Evolutionary conservation across 192 early-diverging fungal species (phyloP), one percentile per base, ranked within the genome.

Genomic region (Pilobolus umbonatus): DNA sequence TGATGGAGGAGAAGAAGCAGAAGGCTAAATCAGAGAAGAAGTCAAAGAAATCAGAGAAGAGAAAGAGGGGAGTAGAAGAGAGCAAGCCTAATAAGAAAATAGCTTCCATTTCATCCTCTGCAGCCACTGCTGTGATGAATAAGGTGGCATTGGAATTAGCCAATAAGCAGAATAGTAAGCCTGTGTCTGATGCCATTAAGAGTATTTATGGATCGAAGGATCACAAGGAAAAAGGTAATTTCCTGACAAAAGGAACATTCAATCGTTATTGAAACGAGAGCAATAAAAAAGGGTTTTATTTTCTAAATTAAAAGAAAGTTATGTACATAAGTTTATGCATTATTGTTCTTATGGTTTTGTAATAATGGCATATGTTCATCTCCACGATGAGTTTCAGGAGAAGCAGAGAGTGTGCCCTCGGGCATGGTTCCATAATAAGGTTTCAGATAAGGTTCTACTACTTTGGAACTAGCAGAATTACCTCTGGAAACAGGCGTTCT

Each of bases 1-100:
- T 69, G n/a, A 67, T 91, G 64, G 77, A 69, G 30, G 74, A 72
- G 26, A 68, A 77, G 46, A 81, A 80, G 42, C 74, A 71, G 46
- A 63, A 66, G 44, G 60, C 58, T 9, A 73, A 78, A 47, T 74
- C 71, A 25, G 74, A 77, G 45, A 75, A 72, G 61, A 75, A 76
- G 35, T 73, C 71, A 15, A 74, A 73, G 46, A 65, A 56, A 31
- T 69, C 60, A 10, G 35, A 31, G 12, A 75, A 70, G 50, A 62
- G 67, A 45, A 64, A 73, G 29, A 36, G 55, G 22, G 60, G 60
- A 21, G 62, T 67, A 26, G 50, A 43, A 2, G 50, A 29, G 1
- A 52, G 48, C 5, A 35, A 38, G 0, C 29, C 48, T 24, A 17
- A 32, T 5, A 64, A 53, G 19, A 64, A 68, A 24, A 63, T 48